Evolutionary conservation across 192 early-diverging fungal genomes (phyloP).

Genomic region (Podila minutissima): DNA sequence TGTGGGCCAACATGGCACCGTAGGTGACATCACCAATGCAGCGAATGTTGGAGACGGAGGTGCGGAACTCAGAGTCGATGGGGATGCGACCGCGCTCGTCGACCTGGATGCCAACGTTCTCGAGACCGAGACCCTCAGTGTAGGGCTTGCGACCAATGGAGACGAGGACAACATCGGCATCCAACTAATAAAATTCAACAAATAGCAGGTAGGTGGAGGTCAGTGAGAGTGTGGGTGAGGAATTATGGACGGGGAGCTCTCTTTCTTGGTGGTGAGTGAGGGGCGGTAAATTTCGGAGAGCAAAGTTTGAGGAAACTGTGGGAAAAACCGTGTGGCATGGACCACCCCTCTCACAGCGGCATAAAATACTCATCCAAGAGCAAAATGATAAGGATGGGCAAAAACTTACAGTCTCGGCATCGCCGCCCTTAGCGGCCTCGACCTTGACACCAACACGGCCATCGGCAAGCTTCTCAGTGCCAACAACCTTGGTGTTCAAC

Average conservation of each 20-base stretch:
- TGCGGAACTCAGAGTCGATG: slow-evolving; percentile 87
- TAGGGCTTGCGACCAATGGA: slow-evolving; percentile 95
- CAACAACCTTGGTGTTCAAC: slow-evolving; percentile 95
- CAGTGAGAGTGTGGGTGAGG: background rate
- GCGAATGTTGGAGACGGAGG: slow-evolving; percentile 86
- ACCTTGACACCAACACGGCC: slow-evolving; percentile 91
- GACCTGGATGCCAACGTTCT: slow-evolving; percentile 89
- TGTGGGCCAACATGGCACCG: slow-evolving; percentile 99
- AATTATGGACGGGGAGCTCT: background rate
- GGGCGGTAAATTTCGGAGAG: background rate
- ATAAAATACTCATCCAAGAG: background rate
- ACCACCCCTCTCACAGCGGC: background rate
- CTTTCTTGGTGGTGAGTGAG: background rate
- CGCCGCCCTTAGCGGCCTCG: slow-evolving; percentile 87
- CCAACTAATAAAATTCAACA: slow-evolving; percentile 59
- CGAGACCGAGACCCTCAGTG: slow-evolving; percentile 92
- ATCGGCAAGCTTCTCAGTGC: slow-evolving; percentile 83
- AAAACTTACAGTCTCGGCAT: slow-evolving; percentile 77
- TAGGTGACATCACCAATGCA: slow-evolving; percentile 98
- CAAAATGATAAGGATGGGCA: background rate
- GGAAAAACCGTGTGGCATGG: background rate
- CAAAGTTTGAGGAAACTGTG: slow-evolving; percentile 6
- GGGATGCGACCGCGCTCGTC: slow-evolving; percentile 90
- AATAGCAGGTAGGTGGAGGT: background rate
- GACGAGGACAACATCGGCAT: slow-evolving; percentile 92